Evolutionary conservation across 2,329 filamentous ascomycete genomes (phyloP).

Genomic region (Pyricularia grisea): DNA sequence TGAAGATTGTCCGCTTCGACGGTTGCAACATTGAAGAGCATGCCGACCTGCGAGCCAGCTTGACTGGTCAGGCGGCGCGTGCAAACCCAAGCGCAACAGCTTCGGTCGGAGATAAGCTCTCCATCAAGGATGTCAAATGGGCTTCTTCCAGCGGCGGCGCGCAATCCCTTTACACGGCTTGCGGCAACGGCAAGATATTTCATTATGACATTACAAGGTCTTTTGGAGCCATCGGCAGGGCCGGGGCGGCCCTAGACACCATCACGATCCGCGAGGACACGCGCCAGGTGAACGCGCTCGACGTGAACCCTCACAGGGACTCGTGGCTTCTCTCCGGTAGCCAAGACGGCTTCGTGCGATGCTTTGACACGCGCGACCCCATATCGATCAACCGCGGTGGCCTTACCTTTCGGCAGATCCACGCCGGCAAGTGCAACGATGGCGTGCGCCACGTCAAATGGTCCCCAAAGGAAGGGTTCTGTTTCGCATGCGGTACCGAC

Average conservation of each 20-base stretch:
- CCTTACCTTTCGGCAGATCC: conserved; percentile 35
- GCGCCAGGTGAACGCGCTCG: conserved; percentile 53
- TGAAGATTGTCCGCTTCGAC: conserved; percentile 50
- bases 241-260: conserved; percentile 37
- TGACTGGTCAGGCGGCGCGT: conserved; percentile 31
- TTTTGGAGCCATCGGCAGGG: conserved; percentile 12
- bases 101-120: conserved; percentile 46
- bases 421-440: conserved; percentile 45
- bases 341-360: conserved; percentile 53
- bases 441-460: conserved; percentile 54
- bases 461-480: conserved; percentile 51
- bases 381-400: conserved; percentile 32
- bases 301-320: conserved; percentile 50
- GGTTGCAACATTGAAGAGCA: conserved; percentile 44
- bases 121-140: conserved; percentile 55
- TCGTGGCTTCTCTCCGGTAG: conserved; percentile 52
- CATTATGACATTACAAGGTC: conserved; percentile 45
- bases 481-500: conserved; percentile 57
- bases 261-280: conserved; percentile 52
- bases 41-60: conserved; percentile 44
- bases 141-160: conserved; percentile 34
- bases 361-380: conserved; percentile 47
- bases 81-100: conserved; percentile 25
- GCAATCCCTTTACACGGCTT: conserved; percentile 51
- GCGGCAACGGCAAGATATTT: conserved; percentile 55